Conservation (phyloP, 2,329 filamentous ascomycete species). For the Rhynchosporium agropyri region DNA sequence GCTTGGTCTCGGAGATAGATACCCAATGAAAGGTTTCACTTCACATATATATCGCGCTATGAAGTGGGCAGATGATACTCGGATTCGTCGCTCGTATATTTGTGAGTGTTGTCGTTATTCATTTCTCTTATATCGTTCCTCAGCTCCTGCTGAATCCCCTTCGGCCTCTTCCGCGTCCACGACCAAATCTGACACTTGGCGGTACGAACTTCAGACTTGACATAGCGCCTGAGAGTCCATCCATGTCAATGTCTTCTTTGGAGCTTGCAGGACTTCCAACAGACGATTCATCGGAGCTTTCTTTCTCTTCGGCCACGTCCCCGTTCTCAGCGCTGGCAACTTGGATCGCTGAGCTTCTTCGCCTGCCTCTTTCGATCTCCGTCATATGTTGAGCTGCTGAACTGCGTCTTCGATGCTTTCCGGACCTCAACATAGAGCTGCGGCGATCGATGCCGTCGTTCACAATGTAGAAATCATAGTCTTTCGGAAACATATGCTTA, state of each 20-base stretch:
- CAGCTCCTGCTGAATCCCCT: constrained; percentile 40
- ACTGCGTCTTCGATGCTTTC: constrained; percentile 51
- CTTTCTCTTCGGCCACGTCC: constrained; percentile 17
- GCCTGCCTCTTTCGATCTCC: constrained; percentile 32
- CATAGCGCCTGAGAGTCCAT: constrained; percentile 67
- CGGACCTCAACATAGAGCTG: constrained; percentile 73
- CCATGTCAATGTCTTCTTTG: constrained; percentile 50
- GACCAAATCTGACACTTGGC: constrained; percentile 63
- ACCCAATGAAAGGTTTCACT: constrained; percentile 35
- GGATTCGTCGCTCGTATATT: constrained; percentile 5
- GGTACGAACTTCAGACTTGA: constrained; percentile 73
- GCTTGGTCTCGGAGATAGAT: constrained; percentile 34
- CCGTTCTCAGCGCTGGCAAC: constrained; percentile 10
- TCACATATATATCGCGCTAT: constrained; percentile 4
- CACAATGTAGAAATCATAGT: constrained; percentile 86
- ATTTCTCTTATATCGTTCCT: constrained; percentile 20
- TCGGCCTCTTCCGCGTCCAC: constrained; percentile 33
- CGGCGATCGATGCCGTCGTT: constrained; percentile 88
- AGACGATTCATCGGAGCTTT: constrained; percentile 37
- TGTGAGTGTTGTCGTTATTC: constrained; percentile 15
- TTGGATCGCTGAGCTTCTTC: constrained; percentile 29
- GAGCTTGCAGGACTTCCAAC: constrained; percentile 25
- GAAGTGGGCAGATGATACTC: not conserved
- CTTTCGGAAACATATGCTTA: constrained; percentile 88
- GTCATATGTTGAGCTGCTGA: constrained; percentile 46